phyloP scores from a whole-genome alignment of 2,329 filamentous ascomycete species.

The Metarhizium humberi region DNA sequence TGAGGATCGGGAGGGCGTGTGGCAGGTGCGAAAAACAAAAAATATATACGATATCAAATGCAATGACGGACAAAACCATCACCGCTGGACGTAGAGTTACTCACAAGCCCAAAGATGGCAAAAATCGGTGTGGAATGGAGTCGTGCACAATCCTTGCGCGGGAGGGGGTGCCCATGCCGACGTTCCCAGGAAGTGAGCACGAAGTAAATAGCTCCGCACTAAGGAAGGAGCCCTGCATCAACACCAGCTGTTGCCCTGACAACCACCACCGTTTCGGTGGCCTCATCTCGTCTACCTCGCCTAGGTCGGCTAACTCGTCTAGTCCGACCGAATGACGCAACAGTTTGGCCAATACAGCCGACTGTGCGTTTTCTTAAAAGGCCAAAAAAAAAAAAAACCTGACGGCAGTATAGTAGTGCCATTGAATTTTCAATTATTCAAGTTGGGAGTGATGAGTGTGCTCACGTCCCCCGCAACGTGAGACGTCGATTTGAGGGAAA shows the following conservation, averaged over 20 bases:
- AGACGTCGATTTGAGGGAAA: too few species aligned
- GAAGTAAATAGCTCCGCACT: background rate
- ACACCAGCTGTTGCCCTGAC: background rate
- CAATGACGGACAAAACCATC: background rate
- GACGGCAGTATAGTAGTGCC: too few species aligned
- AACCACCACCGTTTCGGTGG: background rate
- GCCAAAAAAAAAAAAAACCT: too few species aligned
- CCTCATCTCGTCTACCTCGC: background rate
- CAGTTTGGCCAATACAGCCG: background rate
- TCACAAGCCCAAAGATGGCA: background rate
- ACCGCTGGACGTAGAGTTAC: background rate
- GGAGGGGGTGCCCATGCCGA: constrained; percentile 1
- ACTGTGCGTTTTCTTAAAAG: background rate
- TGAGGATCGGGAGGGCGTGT: background rate
- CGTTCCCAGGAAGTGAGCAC: background rate
- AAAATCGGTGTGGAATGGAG: background rate
- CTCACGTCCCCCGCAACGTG: too few species aligned
- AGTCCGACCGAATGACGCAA: background rate
- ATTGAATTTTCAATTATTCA: too few species aligned
- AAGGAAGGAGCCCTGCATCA: background rate
- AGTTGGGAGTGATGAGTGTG: background rate
- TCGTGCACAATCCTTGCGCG: constrained; percentile 4
- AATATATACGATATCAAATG: background rate
- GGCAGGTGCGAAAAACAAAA: background rate
- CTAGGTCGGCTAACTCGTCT: background rate